phyloP scores from a whole-genome alignment of 352 stramenopile species.

The Phytophthora constricta region DNA sequence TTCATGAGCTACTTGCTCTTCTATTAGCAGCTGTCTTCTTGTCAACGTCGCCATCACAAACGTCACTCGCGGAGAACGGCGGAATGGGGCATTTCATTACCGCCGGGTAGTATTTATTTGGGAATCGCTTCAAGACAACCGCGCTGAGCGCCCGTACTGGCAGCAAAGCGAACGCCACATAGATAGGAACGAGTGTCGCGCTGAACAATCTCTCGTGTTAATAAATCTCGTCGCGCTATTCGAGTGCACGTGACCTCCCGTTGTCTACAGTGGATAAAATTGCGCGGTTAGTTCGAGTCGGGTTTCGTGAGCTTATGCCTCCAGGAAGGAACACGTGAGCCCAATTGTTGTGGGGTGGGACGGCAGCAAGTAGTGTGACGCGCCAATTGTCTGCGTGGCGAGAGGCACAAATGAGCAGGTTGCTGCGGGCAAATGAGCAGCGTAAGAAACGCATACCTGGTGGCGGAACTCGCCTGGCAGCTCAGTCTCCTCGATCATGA shows the following conservation, averaged over 20 bases:
- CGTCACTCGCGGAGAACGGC: no score
- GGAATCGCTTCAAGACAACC: slow-evolving; percentile 22
- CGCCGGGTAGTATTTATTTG: slow-evolving; percentile 35
- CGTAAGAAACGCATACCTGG: slow-evolving; percentile 38
- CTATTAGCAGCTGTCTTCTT: slow-evolving; percentile 26
- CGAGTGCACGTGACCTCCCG: background rate
- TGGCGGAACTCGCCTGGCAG: slow-evolving; percentile 79
- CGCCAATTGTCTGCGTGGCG: slow-evolving; percentile 45
- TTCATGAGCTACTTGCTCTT: slow-evolving; percentile 43
- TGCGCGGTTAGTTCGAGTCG: no score
- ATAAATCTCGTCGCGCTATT: background rate
- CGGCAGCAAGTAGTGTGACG: slow-evolving; percentile 67
- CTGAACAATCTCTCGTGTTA: background rate
- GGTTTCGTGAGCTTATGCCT: slow-evolving; percentile 29
- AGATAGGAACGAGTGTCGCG: slow-evolving; percentile 3
- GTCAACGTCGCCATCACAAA: background rate
- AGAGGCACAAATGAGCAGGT: background rate
- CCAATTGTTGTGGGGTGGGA: slow-evolving; percentile 55
- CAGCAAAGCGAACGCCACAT: background rate
- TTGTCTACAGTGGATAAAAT: no score
- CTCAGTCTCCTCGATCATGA: slow-evolving; percentile 71
- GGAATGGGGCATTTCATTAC: no score
- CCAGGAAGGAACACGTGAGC: slow-evolving; percentile 58
- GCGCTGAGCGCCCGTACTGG: no score
- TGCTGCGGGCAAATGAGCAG: background rate